phyloP scores from a whole-genome alignment of 768 basidiomycete genomes.

The Hirschioporus abietinus region DNA sequence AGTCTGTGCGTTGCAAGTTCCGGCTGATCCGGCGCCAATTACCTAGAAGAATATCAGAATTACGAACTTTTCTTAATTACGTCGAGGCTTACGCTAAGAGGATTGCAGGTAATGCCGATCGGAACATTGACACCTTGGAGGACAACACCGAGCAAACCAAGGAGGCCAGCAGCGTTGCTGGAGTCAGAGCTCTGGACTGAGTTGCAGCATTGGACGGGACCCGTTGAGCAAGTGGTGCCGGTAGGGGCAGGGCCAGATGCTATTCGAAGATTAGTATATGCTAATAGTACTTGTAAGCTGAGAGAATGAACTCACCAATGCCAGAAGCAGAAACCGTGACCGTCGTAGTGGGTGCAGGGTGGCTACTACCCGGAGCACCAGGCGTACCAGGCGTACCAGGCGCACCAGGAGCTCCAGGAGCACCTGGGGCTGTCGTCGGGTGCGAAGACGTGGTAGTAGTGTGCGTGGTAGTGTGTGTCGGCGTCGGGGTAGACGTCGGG shows the following conservation, averaged over 20 bases:
- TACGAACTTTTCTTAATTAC: background rate
- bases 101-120: constrained; percentile 29
- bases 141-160: constrained; percentile 18
- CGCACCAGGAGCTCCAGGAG: background rate
- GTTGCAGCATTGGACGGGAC: constrained; percentile 14
- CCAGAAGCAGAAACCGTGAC: background rate
- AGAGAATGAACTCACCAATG: background rate
- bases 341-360: background rate
- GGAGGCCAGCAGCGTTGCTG: constrained; percentile 6
- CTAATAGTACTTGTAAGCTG: background rate
- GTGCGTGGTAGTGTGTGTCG: background rate
- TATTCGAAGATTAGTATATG: background rate
- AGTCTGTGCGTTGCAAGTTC: constrained; percentile 25
- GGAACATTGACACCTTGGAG: constrained; percentile 1
- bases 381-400: too few species aligned
- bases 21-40: constrained; percentile 18
- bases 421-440: background rate
- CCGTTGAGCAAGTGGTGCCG: constrained; percentile 10
- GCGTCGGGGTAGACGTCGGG: background rate
- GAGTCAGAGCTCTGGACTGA: constrained; percentile 4
- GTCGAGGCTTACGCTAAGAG: constrained; percentile 19
- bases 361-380: background rate
- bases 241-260: background rate
- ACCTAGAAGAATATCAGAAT: background rate
- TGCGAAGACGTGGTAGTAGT: background rate